A percentile compares a stretch with the other conserved stretches of the same genome.
phyloP scores from a whole-genome alignment of 495 filamentous ascomycete species.

The Copromyces sp. region DNA sequence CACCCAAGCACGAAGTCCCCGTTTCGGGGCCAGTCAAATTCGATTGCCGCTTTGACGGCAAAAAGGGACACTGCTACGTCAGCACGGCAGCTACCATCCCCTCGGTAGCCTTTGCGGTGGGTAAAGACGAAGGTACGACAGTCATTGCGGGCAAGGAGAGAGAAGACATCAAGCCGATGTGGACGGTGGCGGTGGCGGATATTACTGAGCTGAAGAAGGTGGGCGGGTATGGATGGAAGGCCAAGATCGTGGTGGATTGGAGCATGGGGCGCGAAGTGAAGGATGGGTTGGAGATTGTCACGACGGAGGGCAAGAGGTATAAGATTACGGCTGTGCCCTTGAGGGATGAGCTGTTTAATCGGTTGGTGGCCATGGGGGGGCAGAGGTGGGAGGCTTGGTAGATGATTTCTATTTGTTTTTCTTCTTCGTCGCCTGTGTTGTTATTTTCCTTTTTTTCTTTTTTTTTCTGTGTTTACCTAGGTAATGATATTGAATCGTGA shows the following conservation, averaged over 20 bases:
- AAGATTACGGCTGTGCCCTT: slow-evolving; percentile 63
- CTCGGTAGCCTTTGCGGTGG: slow-evolving; percentile 46
- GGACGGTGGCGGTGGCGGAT: slow-evolving; percentile 43
- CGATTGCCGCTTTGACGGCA: slow-evolving; percentile 57
- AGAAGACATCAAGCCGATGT: slow-evolving; percentile 44
- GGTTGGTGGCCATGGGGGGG: slow-evolving; percentile 67
- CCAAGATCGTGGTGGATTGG: slow-evolving; percentile 77
- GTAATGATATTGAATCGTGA: too few relatives aligned
- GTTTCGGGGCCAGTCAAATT: slow-evolving; percentile 64
- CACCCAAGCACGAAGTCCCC: slow-evolving; percentile 29
- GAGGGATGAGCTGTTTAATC: slow-evolving; percentile 79
- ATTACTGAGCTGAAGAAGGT: slow-evolving; percentile 65
- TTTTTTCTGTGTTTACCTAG: too few relatives aligned
- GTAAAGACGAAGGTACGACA: slow-evolving; percentile 9
- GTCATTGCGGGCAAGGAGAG: slow-evolving; percentile 39
- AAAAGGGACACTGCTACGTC: slow-evolving; percentile 63
- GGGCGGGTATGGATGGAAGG: slow-evolving; percentile 83
- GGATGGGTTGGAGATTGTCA: slow-evolving; percentile 64
- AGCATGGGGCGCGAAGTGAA: slow-evolving; percentile 63
- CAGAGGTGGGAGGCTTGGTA: slow-evolving; percentile 86
- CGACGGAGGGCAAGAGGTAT: slow-evolving; percentile 41
- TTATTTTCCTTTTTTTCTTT: too few relatives aligned
- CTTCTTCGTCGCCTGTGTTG: too few relatives aligned
- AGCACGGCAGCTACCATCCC: slow-evolving; percentile 50
- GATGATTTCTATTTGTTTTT: not conserved